Percentiles rank a stretch among this genome's conserved stretches.
These are phyloP conservation scores for Pyrrhoderma lamaoense DNA, from an alignment of 1,284 basidiomycete species.

Conservation along the genomic window DNA sequence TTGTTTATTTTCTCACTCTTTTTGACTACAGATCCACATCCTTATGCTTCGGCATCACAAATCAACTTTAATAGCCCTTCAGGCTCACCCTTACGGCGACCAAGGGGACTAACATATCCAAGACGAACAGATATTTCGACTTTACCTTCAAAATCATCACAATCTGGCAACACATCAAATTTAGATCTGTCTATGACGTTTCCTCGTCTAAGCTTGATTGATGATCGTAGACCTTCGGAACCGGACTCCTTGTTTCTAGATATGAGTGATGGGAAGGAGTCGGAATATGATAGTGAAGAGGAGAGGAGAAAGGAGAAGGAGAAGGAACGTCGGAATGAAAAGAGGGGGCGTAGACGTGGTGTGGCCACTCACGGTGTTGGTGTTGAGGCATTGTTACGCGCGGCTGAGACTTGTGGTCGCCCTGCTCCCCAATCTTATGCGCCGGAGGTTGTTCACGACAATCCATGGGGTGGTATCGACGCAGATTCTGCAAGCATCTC, in stretches of 20 bases:
- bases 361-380: not conserved
- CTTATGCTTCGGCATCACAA: constrained; percentile 9
- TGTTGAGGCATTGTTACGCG: constrained; percentile 14
- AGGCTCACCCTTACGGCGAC: not conserved
- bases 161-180: not conserved
- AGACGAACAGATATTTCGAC: not conserved
- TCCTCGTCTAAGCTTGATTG: constrained; percentile 5
- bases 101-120: constrained; percentile 1
- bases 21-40: constrained; percentile 3
- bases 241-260: not conserved
- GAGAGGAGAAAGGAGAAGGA: not conserved
- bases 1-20: too few species aligned
- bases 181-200: constrained; percentile 6
- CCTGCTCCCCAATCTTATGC: not conserved
- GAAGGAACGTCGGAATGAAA: not conserved
- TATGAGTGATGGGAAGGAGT: not conserved
- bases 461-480: too few species aligned
- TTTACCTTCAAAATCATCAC: constrained; percentile 4
- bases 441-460: constrained; percentile 1
- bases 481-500: not conserved
- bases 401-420: constrained; percentile 5
- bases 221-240: not conserved
- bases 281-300: not conserved
- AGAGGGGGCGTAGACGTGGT: constrained; percentile 8
- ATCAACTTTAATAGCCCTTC: not conserved